Conservation (phyloP, 768 basidiomycete species). For the Tylopilus felleus region DNA sequence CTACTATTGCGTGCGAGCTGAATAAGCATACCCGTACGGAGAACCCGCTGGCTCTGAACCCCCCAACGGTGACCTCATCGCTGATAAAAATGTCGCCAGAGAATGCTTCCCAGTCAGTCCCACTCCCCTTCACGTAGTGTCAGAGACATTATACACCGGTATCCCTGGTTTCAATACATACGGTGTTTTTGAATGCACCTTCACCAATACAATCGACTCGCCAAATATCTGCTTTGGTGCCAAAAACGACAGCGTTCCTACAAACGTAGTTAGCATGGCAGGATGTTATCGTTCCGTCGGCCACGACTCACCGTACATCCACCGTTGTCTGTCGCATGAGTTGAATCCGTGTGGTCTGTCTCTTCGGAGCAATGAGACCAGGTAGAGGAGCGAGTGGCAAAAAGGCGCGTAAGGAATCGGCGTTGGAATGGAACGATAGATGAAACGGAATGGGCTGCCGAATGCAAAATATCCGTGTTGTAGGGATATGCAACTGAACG, state of each 20-base stretch:
- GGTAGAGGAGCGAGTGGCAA: conserved; percentile 54
- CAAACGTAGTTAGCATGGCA: background rate
- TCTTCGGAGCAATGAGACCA: conserved; percentile 26
- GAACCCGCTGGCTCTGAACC: conserved; percentile 65
- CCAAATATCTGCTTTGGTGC: conserved; percentile 72
- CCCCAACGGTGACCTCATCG: conserved; percentile 47
- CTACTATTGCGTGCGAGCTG: background rate
- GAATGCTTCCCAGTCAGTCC: conserved; percentile 58
- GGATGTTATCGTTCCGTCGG: background rate
- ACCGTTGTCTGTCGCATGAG: conserved; percentile 66
- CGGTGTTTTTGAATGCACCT: conserved; percentile 55
- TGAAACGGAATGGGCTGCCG: conserved; percentile 64
- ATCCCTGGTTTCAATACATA: conserved; percentile 30
- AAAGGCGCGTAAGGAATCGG: conserved; percentile 56
- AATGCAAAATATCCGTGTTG: conserved; percentile 57
- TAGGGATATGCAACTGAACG: conserved; percentile 50
- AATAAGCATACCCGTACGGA: conserved; percentile 50
- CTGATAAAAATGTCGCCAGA: conserved; percentile 58
- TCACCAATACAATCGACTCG: conserved; percentile 61
- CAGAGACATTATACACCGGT: background rate
- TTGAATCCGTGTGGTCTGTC: conserved; percentile 49
- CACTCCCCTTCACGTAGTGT: conserved; percentile 48
- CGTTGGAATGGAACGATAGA: conserved; percentile 54
- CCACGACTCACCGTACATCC: conserved; percentile 47
- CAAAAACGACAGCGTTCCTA: conserved; percentile 46